Evolutionary conservation across 768 basidiomycete species (phyloP).

Genomic region (Lyophyllum decastes): DNA sequence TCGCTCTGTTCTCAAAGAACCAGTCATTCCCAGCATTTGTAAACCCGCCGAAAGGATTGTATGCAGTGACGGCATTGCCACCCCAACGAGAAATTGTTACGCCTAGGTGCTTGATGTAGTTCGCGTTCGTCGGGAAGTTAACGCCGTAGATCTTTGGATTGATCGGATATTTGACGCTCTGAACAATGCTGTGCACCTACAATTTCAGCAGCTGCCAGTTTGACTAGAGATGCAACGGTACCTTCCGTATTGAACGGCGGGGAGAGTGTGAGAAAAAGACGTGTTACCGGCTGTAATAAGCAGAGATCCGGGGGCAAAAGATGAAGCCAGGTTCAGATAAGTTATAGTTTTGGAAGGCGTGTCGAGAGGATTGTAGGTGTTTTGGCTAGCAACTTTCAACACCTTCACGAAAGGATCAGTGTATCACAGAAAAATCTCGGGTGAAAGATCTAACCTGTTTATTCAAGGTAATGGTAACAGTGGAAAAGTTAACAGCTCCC

Average conservation of each 20-base stretch:
- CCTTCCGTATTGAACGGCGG: constrained; percentile 44
- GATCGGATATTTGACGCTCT: constrained; percentile 37
- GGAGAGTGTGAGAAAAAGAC: constrained; percentile 43
- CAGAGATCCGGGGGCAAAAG: constrained; percentile 42
- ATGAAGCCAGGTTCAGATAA: constrained; percentile 43
- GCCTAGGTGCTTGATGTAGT: constrained; percentile 49
- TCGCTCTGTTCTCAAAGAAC: constrained; percentile 56
- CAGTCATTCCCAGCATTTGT: constrained; percentile 58
- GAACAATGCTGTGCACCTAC: constrained; percentile 31
- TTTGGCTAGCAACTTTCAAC: constrained; percentile 33
- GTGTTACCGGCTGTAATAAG: constrained; percentile 40
- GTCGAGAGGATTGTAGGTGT: constrained; percentile 43
- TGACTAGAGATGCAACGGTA: constrained; percentile 11
- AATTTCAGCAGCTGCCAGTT: not conserved
- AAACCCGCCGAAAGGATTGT: constrained; percentile 51
- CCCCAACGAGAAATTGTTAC: constrained; percentile 55
- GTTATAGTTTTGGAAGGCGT: constrained; percentile 49
- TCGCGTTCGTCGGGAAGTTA: constrained; percentile 50
- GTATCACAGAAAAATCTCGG: not conserved
- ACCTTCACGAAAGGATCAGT: constrained; percentile 18
- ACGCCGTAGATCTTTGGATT: constrained; percentile 53
- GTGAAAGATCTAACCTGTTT: constrained; percentile 28
- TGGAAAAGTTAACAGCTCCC: constrained; percentile 45
- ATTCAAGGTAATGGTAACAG: constrained; percentile 38
- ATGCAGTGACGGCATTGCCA: constrained; percentile 56